Percentiles rank a stretch among this genome's conserved stretches.
phyloP scores from a whole-genome alignment of 345 rosid genomes.

The Salix purpurea region DNA sequence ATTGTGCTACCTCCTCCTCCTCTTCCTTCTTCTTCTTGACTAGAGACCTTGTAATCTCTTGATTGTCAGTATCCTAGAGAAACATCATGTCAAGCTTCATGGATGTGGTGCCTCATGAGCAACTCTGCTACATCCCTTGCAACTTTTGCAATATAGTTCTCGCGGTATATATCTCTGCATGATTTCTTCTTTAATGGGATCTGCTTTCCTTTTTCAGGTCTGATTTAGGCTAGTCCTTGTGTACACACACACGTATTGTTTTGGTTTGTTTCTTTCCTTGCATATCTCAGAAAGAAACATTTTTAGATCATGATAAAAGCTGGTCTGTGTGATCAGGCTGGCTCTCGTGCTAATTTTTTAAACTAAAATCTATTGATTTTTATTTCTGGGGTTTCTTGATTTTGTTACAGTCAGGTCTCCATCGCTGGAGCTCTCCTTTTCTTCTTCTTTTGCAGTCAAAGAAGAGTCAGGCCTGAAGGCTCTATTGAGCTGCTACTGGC shows the following conservation, averaged over 20 bases:
- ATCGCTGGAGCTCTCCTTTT: constrained; percentile 36
- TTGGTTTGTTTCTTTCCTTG: constrained; percentile 6
- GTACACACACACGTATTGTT: neutral
- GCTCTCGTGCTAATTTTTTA: constrained; percentile 10
- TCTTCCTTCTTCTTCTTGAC: constrained; percentile 19
- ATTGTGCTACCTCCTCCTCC: constrained; percentile 9
- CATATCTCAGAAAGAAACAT: constrained; percentile 19
- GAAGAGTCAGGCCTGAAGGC: constrained; percentile 29
- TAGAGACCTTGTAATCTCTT: constrained; percentile 7
- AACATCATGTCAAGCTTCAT: constrained; percentile 32
- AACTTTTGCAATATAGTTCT: constrained; percentile 97
- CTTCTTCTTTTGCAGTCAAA: constrained; percentile 47
- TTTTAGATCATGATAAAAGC: constrained; percentile 33
- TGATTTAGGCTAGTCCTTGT: neutral
- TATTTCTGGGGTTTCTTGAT: constrained; percentile 22
- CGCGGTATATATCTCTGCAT: constrained; percentile 50
- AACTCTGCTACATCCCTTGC: constrained; percentile 99
- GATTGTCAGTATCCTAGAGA: neutral
- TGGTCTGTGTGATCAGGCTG: constrained; percentile 9
- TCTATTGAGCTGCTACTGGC: constrained; percentile 18
- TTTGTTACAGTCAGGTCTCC: constrained; percentile 46
- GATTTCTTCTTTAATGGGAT: constrained; percentile 31
- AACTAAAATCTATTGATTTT: constrained; percentile 14
- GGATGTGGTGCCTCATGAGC: constrained; percentile 45
- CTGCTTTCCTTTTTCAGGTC: constrained; percentile 8